These are phyloP conservation scores for Teratosphaeriaceae sp. DNA, from an alignment of 2,329 filamentous ascomycete genomes.

Conservation along the genomic window DNA sequence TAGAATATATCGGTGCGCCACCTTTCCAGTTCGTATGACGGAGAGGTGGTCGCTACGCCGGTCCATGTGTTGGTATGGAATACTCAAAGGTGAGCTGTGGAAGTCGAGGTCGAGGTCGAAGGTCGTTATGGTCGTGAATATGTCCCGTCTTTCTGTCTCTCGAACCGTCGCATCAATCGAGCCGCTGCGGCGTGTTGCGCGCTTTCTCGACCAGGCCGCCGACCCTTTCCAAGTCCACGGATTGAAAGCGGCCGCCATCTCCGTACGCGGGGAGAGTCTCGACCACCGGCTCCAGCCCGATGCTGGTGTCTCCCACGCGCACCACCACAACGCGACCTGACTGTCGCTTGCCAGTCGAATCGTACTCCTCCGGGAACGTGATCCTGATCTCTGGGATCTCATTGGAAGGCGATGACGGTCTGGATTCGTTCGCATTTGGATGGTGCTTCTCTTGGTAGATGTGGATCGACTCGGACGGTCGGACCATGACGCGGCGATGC, in stretches of 20 bases:
- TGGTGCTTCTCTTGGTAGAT: constrained; percentile 74
- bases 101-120: constrained; percentile 2
- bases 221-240: constrained; percentile 88
- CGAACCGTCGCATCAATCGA: background rate
- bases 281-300: constrained; percentile 79
- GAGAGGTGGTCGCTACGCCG: too few relatives aligned
- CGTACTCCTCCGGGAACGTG: constrained; percentile 94
- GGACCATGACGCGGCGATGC: constrained; percentile 54
- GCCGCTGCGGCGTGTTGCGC: background rate
- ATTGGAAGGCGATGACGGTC: constrained; percentile 68
- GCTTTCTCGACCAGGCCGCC: constrained; percentile 86
- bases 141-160: background rate
- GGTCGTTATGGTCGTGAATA: constrained; percentile 5
- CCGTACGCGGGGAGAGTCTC: constrained; percentile 83
- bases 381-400: constrained; percentile 94
- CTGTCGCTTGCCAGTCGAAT: constrained; percentile 70
- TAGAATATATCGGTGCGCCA: background rate
- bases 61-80: too few relatives aligned
- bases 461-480: constrained; percentile 57
- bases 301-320: constrained; percentile 77
- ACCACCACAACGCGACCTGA: constrained; percentile 88
- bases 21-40: too few relatives aligned
- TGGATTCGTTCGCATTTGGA: constrained; percentile 68
- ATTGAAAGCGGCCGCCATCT: constrained; percentile 71
- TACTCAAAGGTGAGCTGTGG: background rate